Evolutionary conservation across 441 rosid genomes (phyloP).

Genomic region (Jatropha podagrica): DNA sequence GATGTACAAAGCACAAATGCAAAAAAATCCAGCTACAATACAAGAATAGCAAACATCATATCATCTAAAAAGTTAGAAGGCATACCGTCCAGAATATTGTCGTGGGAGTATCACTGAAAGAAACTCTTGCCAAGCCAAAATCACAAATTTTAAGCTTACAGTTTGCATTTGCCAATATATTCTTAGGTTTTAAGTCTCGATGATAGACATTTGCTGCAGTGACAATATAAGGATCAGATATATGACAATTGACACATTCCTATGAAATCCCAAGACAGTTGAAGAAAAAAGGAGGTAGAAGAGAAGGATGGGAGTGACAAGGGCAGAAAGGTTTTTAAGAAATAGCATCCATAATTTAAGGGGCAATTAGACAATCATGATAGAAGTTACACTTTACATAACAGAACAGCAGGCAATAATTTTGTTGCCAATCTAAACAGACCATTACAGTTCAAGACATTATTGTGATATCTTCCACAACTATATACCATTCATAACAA

Average conservation of each 20-base stretch:
- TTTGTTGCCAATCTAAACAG: constrained; percentile 6
- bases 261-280: background rate
- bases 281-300: constrained; percentile 8
- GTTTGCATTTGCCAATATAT: constrained; percentile 96
- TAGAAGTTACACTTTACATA: background rate
- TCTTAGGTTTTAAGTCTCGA: constrained; percentile 97
- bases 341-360: background rate
- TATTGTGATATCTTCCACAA: background rate
- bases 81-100: constrained; percentile 92
- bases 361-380: constrained; percentile 5
- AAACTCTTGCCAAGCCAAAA: constrained; percentile 94
- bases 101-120: constrained; percentile 85
- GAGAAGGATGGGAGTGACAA: background rate
- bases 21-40: background rate
- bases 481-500: background rate
- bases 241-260: constrained; percentile 9
- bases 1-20: background rate
- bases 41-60: constrained; percentile 8
- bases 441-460: background rate
- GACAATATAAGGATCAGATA: constrained; percentile 17
- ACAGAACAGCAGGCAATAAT: background rate
- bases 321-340: background rate
- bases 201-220: constrained; percentile 92
- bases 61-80: constrained; percentile 6
- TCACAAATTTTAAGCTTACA: constrained; percentile 98